phyloP scores from a whole-genome alignment of 352 stramenopile genomes.

The Phytophthora pisi region DNA sequence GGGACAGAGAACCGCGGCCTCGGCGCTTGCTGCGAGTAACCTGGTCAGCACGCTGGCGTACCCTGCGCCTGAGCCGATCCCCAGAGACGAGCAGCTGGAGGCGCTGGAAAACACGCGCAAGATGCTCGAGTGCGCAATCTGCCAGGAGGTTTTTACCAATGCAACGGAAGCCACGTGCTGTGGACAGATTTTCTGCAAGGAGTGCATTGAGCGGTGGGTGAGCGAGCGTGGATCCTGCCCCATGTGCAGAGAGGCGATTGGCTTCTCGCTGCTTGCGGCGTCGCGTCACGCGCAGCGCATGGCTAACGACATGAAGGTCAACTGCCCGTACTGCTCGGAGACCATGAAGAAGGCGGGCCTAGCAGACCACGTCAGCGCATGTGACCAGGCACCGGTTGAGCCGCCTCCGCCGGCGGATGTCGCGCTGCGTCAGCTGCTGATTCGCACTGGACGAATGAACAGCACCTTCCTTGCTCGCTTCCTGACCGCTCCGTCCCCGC shows the following conservation, averaged over 20 bases:
- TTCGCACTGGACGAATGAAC: constrained; percentile 66
- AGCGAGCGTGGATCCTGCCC: constrained; percentile 80
- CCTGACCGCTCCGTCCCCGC: constrained; percentile 59
- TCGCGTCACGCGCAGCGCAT: constrained; percentile 82
- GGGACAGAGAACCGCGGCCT: constrained; percentile 78
- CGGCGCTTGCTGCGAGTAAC: constrained; percentile 74
- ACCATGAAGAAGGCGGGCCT: constrained; percentile 80
- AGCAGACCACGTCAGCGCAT: constrained; percentile 63
- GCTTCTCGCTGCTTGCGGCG: constrained; percentile 65
- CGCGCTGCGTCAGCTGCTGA: constrained; percentile 61
- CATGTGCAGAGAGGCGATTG: constrained; percentile 81
- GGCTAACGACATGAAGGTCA: constrained; percentile 87
- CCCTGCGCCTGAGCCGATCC: constrained; percentile 53
- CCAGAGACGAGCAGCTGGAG: constrained; percentile 79
- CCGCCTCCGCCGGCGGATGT: constrained; percentile 76
- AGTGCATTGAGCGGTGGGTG: constrained; percentile 83
- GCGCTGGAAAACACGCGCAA: constrained; percentile 81
- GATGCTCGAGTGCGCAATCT: constrained; percentile 89
- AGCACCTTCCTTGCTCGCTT: constrained; percentile 59
- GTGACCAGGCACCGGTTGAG: constrained; percentile 74
- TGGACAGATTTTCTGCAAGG: constrained; percentile 86
- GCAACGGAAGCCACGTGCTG: constrained; percentile 84
- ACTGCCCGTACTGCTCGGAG: constrained; percentile 65
- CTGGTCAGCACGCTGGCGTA: constrained; percentile 75
- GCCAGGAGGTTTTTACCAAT: constrained; percentile 78